Conservation (phyloP, 495 filamentous ascomycete genomes). For the Neurospora sublineolata region DNA sequence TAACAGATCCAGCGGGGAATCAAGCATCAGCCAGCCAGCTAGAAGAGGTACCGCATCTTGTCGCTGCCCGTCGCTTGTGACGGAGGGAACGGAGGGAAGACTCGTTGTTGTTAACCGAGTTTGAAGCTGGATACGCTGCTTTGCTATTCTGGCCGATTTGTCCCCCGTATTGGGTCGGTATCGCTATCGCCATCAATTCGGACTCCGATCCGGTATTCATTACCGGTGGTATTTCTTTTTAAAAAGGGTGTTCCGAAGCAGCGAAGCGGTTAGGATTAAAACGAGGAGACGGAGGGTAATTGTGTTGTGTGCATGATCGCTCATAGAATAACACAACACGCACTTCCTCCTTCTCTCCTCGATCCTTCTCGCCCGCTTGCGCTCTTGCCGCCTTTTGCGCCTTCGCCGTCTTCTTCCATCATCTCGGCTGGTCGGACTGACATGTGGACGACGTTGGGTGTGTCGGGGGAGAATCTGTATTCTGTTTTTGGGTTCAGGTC, state of each 20-base stretch:
- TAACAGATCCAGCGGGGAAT: no score
- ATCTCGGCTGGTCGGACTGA: constrained; percentile 81
- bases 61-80: no score
- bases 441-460: constrained; percentile 84
- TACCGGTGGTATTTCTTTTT: neutral
- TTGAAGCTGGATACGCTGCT: neutral
- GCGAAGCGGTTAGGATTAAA: neutral
- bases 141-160: neutral
- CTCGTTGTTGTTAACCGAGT: neutral
- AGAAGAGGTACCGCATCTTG: neutral
- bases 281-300: neutral
- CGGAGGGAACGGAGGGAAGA: neutral
- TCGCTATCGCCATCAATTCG: neutral
- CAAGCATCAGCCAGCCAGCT: no score
- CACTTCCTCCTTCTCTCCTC: constrained; percentile 51
- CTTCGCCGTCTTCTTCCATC: constrained; percentile 71
- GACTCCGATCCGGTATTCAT: neutral
- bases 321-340: constrained; percentile 71
- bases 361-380: constrained; percentile 43
- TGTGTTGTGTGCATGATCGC: neutral
- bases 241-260: neutral
- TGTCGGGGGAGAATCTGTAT: constrained; percentile 59
- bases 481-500: constrained; percentile 53
- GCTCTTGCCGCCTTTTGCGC: constrained; percentile 54
- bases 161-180: neutral